Percentiles rank a stretch among this genome's conserved stretches.
These are phyloP conservation scores for Leptographium galeiforme DNA, from an alignment of 2,329 filamentous ascomycete genomes.

Conservation along the genomic window DNA sequence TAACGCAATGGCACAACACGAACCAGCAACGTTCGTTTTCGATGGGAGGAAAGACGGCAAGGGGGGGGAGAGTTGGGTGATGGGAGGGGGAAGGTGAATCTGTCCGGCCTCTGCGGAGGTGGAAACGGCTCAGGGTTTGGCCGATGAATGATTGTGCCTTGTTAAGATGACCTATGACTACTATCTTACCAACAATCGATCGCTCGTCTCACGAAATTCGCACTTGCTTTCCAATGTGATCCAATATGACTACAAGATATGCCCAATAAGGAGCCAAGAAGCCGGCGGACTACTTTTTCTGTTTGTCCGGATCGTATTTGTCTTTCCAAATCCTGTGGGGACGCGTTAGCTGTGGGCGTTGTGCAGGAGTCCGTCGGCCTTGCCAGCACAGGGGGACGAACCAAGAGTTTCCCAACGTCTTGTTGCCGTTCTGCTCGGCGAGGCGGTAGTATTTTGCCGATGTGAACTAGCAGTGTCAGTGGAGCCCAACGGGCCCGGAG, in stretches of 20 bases:
- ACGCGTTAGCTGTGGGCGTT: too few species aligned
- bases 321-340: constrained; percentile 85
- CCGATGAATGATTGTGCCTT: not conserved
- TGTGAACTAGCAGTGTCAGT: constrained; percentile 40
- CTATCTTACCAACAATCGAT: not conserved
- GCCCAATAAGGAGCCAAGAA: not conserved
- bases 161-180: not conserved
- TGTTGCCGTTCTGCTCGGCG: constrained; percentile 78
- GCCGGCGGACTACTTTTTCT: constrained; percentile 19
- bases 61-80: not conserved
- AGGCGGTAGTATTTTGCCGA: constrained; percentile 85
- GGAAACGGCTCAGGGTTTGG: not conserved
- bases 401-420: constrained; percentile 90
- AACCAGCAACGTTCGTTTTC: not conserved
- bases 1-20: not conserved
- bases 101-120: not conserved
- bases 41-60: not conserved
- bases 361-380: too few species aligned
- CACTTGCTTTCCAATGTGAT: too few species aligned
- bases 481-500: not conserved
- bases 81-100: not conserved
- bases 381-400: constrained; percentile 21
- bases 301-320: constrained; percentile 56
- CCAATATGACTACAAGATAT: too few species aligned
- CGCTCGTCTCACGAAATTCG: too few species aligned